These are phyloP conservation scores for Annulohypoxylon maeteangense DNA, from an alignment of 495 filamentous ascomycete genomes.

Conservation along the genomic window DNA sequence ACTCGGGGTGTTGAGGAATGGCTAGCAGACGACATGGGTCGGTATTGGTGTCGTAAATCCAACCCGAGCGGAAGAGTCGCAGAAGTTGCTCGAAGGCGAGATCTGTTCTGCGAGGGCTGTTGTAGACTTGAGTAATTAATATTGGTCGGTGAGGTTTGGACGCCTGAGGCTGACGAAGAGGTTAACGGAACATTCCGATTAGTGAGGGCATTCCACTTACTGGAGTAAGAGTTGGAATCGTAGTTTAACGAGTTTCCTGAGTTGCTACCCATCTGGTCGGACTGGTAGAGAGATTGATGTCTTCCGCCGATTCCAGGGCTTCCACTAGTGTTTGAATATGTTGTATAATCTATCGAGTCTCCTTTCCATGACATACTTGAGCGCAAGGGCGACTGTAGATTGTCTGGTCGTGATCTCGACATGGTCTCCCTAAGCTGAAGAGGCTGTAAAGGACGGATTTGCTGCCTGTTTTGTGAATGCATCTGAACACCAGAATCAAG, in stretches of 20 bases:
- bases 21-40: conserved; percentile 52
- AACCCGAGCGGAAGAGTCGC: conserved; percentile 59
- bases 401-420: conserved; percentile 68
- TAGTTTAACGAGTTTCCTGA: conserved; percentile 56
- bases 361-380: conserved; percentile 72
- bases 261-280: conserved; percentile 51
- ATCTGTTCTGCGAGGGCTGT: conserved; percentile 53
- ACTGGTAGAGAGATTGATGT: conserved; percentile 56
- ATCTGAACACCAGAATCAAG: conserved; percentile 60
- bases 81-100: conserved; percentile 59
- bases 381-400: conserved; percentile 66
- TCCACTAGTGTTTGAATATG: conserved; percentile 53
- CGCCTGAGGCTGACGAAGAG: conserved; percentile 51
- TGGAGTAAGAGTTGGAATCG: conserved; percentile 63
- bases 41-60: conserved; percentile 61
- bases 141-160: conserved; percentile 58
- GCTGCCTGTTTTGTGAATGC: conserved; percentile 56
- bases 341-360: conserved; percentile 66
- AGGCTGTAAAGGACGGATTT: conserved; percentile 63
- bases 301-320: conserved; percentile 59
- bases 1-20: conserved; percentile 55
- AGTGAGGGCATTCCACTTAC: conserved; percentile 50
- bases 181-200: conserved; percentile 32
- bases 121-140: conserved; percentile 60
- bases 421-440: conserved; percentile 69